A percentile compares a stretch with the other conserved stretches of the same genome.
Conservation (phyloP, 305 asterid genomes). For the Rubia balearica region DNA sequence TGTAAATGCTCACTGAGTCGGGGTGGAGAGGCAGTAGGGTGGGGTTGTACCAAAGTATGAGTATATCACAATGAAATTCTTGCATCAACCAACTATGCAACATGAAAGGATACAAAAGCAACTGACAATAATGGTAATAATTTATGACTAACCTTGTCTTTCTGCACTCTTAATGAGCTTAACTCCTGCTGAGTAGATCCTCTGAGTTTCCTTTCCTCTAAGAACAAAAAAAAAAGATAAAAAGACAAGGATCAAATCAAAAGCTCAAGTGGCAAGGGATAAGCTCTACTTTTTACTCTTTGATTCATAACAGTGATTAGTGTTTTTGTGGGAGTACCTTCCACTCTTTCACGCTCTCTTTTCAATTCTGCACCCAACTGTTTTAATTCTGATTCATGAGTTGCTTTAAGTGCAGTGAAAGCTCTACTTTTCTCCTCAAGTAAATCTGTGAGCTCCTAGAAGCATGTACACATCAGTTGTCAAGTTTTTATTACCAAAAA, state of each 20-base stretch:
- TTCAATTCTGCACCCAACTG: slow-evolving; percentile 56
- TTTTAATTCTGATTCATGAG: slow-evolving; percentile 58
- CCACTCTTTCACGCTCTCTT: slow-evolving; percentile 54
- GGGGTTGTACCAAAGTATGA: background rate
- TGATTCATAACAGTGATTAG: slow-evolving; percentile 34
- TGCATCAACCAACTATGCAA: slow-evolving; percentile 8
- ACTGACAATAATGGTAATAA: slow-evolving; percentile 13
- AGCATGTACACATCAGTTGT: slow-evolving; percentile 41
- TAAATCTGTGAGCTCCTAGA: slow-evolving; percentile 75
- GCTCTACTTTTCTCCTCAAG: slow-evolving; percentile 61
- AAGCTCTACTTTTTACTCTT: no score
- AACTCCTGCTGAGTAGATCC: slow-evolving; percentile 64
- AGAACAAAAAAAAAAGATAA: slow-evolving; percentile 24
- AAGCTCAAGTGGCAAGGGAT: slow-evolving; percentile 8
- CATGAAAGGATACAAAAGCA: slow-evolving; percentile 9
- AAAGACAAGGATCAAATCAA: slow-evolving; percentile 31
- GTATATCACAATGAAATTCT: background rate
- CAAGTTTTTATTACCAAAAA: slow-evolving; percentile 26
- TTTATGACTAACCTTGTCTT: slow-evolving; percentile 54
- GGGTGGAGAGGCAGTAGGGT: background rate
- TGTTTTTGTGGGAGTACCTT: no score
- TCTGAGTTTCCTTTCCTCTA: slow-evolving; percentile 85
- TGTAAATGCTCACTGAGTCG: background rate
- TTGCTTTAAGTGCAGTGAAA: slow-evolving; percentile 49
- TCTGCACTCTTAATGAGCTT: slow-evolving; percentile 55